Base-by-base conservation (phyloP, 2,329 filamentous ascomycete genomes). In the Polychaeton citri region DNA sequence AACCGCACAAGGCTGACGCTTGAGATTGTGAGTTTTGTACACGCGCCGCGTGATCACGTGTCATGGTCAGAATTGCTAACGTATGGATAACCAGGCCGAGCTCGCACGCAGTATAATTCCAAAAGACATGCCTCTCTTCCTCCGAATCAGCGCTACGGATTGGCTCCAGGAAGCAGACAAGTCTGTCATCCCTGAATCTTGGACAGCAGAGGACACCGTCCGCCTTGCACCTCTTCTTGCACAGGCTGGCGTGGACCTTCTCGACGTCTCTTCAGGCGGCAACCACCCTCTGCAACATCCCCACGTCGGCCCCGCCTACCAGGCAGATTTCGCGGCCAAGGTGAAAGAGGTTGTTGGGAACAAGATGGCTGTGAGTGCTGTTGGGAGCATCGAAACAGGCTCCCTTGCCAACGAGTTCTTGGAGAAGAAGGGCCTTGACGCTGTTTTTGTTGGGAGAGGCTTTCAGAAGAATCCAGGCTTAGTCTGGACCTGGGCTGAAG, bases 391-490 rank as follows among this genome's bases (percentile, higher is more conserved):
- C 48, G 76, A 70, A 24, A 71, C 71, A 19, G 80, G 77, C 2
- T 71, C 76, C 48, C 69, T 79, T 55, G 85, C 83, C 5, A 70
- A 76, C 67, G 44, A 72, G 62, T 39, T 79, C 50, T 52, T 74
- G 2, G 63, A 72, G 42, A 48, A 54, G 40, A 50, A 59, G 17
- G 50, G 49, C 2, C 48, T 76, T 39, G 86, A 95, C 52, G 57
- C 87, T n/a, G 75, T 79, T 0, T 67, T 88, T 13, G 68, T 80
- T 1, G 87, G 74, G 0, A 68, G 84, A 38, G 79, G 81, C 51
- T 90, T 90, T 59, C 68, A 92, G 61, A 75, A 84, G 55, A 84
- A 93, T 52, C 81, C 86, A 0, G 77, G 82, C 39, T 76, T 86
- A 53, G 79, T 85, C 6, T 48, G 41, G 18, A 26, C 32, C 6